A percentile compares a stretch with the other conserved stretches of the same genome.
Evolutionary conservation across 805 yeast species (phyloP).

Genomic region (Ogataea methylovora): DNA sequence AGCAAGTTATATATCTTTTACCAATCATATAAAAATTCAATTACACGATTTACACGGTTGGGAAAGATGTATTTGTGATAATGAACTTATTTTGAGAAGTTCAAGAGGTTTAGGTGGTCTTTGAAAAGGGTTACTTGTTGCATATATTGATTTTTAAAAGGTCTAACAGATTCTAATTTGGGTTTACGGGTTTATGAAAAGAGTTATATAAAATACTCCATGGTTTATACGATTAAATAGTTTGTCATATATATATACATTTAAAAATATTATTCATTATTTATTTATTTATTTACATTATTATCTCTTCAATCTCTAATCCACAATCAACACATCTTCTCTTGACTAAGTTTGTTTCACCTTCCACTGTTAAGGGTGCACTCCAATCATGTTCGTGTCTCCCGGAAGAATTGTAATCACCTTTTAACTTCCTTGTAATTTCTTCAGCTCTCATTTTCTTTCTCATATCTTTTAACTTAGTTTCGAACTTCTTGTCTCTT

Average conservation of each 20-base stretch:
- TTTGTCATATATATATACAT: neutral
- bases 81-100: slow-evolving; percentile 1
- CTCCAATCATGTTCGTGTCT: slow-evolving; percentile 76
- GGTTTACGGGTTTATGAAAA: too few species aligned
- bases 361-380: slow-evolving; percentile 40
- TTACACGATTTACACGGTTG: slow-evolving; percentile 1
- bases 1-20: slow-evolving; percentile 1
- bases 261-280: neutral
- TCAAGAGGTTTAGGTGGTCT: neutral
- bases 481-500: slow-evolving; percentile 71
- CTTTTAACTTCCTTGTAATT: slow-evolving; percentile 61
- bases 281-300: slow-evolving; percentile 22
- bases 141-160: too few species aligned
- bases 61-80: slow-evolving; percentile 2
- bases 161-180: too few species aligned
- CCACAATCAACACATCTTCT: slow-evolving; percentile 78
- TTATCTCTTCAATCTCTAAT: slow-evolving; percentile 72
- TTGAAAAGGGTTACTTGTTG: too few species aligned
- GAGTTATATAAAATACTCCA: too few species aligned
- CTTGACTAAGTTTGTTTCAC: slow-evolving; percentile 31
- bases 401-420: slow-evolving; percentile 31
- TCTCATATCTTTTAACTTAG: slow-evolving; percentile 80
- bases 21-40: neutral
- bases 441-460: slow-evolving; percentile 90
- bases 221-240: too few species aligned